These are phyloP conservation scores for Fusarium liriodendri DNA, from an alignment of 2,329 filamentous ascomycete genomes.

Conservation along the genomic window DNA sequence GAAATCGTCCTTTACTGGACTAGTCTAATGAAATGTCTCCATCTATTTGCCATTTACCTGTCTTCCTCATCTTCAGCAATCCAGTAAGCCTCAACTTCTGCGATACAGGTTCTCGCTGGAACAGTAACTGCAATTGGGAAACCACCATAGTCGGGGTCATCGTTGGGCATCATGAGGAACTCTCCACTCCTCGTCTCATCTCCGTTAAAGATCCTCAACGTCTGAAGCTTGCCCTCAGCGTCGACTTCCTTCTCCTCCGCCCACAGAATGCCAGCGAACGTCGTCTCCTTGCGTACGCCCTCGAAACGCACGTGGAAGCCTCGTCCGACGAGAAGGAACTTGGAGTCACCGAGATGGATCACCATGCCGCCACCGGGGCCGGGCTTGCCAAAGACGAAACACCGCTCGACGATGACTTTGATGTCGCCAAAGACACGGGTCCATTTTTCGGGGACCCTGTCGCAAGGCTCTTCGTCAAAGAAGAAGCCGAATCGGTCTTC, in stretches of 20 bases:
- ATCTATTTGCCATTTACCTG: slow-evolving; percentile 8
- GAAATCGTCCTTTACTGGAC: background rate
- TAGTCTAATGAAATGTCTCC: background rate
- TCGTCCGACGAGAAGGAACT: slow-evolving; percentile 51
- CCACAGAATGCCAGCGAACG: slow-evolving; percentile 52
- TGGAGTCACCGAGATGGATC: slow-evolving; percentile 50
- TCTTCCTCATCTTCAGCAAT: slow-evolving; percentile 45
- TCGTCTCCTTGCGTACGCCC: slow-evolving; percentile 45
- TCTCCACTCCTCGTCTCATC: slow-evolving; percentile 57
- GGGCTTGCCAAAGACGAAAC: slow-evolving; percentile 54
- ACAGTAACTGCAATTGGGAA: slow-evolving; percentile 67
- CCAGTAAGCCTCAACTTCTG: slow-evolving; percentile 54
- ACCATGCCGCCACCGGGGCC: slow-evolving; percentile 53
- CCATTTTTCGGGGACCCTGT: slow-evolving; percentile 42
- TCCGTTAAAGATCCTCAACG: slow-evolving; percentile 51
- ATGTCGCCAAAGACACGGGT: slow-evolving; percentile 46
- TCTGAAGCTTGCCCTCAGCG: slow-evolving; percentile 47
- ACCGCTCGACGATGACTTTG: slow-evolving; percentile 51
- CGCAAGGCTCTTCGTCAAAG: slow-evolving; percentile 48
- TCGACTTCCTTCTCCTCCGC: slow-evolving; percentile 52
- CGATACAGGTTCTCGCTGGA: slow-evolving; percentile 61
- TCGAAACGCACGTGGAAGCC: slow-evolving; percentile 53
- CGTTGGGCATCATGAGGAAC: slow-evolving; percentile 65
- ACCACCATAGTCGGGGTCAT: slow-evolving; percentile 66
- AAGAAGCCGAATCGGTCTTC: slow-evolving; percentile 52